Percentiles rank a stretch among this genome's conserved stretches.
Conservation (phyloP, 176 grass and related monocot species). For the Poa pratensis region DNA sequence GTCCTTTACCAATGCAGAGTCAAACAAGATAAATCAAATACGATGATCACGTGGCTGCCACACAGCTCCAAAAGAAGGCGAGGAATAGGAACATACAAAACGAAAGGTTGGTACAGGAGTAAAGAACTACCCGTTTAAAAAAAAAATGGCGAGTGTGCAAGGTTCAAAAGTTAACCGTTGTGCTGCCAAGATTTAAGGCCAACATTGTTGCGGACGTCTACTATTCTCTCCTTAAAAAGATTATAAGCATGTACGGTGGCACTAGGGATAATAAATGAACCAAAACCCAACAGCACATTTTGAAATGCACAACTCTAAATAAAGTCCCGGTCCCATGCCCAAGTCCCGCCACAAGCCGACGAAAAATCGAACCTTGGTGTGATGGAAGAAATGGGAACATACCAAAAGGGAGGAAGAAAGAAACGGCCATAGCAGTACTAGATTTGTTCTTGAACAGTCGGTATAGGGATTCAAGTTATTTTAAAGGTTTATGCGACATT, state of each 20-base stretch:
- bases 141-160: background rate
- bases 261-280: constrained; percentile 30
- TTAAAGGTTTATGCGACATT: constrained; percentile 1
- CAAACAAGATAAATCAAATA: constrained; percentile 31
- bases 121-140: constrained; percentile 24
- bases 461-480: background rate
- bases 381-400: background rate
- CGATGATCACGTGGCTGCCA: constrained; percentile 38
- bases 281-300: background rate
- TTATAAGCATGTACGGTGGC: background rate
- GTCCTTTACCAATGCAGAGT: background rate
- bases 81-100: constrained; percentile 32
- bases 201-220: background rate
- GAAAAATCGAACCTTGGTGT: constrained; percentile 4
- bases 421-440: constrained; percentile 4
- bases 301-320: background rate
- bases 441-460: constrained; percentile 29
- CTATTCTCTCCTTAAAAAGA: background rate
- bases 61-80: constrained; percentile 25
- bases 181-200: background rate
- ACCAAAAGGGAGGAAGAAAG: background rate
- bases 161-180: constrained; percentile 43
- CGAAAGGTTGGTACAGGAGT: background rate
- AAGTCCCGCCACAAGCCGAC: constrained; percentile 29
- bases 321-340: background rate